Conservation (phyloP, 352 stramenopile genomes). For the Globisporangium cylindrosporum region DNA sequence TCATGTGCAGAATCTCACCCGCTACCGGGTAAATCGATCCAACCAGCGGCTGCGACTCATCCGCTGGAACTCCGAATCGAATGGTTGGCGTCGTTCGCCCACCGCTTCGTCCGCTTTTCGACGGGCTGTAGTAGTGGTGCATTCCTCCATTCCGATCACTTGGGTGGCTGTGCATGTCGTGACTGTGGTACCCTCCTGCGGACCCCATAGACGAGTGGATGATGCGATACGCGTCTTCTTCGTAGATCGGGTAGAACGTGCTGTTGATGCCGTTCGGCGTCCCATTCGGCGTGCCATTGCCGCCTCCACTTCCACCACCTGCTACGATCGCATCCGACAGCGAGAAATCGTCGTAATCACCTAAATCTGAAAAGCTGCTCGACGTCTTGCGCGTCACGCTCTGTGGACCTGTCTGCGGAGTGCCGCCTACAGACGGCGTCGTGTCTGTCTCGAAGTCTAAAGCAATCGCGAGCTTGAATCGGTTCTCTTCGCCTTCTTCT, state of each 20-base stretch:
- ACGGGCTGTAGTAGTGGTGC: constrained; percentile 27
- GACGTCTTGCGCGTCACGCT: constrained; percentile 75
- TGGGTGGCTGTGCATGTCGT: constrained; percentile 19
- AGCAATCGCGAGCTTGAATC: constrained; percentile 52
- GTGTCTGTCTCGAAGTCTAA: constrained; percentile 69
- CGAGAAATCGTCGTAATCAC: constrained; percentile 82
- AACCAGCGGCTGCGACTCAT: constrained; percentile 64
- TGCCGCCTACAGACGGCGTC: constrained; percentile 24
- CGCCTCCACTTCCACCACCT: constrained; percentile 25
- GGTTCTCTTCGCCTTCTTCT: constrained; percentile 32
- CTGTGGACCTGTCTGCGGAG: constrained; percentile 25
- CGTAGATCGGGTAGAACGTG: constrained; percentile 80
- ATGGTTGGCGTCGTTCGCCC: constrained; percentile 62
- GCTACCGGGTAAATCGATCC: constrained; percentile 68
- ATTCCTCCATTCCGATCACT: constrained; percentile 14
- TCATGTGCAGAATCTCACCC: constrained; percentile 68
- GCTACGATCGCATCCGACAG: constrained; percentile 57
- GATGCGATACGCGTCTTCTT: constrained; percentile 67
- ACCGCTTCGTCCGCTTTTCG: constrained; percentile 34
- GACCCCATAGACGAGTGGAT: constrained; percentile 53
- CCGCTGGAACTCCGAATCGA: constrained; percentile 42
- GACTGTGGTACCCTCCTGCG: constrained; percentile 25
- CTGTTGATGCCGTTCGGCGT: constrained; percentile 27
- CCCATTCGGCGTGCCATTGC: constrained; percentile 23
- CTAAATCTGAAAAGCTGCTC: constrained; percentile 86